These are phyloP conservation scores for Colletotrichum lupini DNA, from an alignment of 2,329 filamentous ascomycete genomes.

Conservation along the genomic window DNA sequence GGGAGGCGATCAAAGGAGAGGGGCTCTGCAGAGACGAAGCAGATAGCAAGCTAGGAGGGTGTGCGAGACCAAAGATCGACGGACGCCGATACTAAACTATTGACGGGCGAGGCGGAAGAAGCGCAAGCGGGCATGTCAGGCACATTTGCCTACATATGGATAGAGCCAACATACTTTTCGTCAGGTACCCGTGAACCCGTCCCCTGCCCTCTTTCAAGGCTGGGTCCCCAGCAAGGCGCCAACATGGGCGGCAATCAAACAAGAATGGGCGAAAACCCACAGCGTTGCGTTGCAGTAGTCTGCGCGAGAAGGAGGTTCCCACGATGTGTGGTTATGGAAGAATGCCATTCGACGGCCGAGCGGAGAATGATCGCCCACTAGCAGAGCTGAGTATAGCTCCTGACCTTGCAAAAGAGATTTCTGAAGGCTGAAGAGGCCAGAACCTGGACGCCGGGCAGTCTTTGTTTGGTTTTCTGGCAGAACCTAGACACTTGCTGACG, in stretches of 20 bases:
- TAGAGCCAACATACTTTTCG: background rate
- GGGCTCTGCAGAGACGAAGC: conserved; percentile 3
- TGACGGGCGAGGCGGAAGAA: conserved; percentile 1
- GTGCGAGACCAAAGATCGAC: conserved; percentile 3
- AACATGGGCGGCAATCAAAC: background rate
- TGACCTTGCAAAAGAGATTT: background rate
- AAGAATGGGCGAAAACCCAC: background rate
- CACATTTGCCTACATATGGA: background rate
- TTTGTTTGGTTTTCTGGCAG: conserved; percentile 13
- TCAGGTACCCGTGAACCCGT: conserved; percentile 13
- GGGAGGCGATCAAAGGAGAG: conserved; percentile 15
- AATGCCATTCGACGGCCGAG: background rate
- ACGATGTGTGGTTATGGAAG: background rate
- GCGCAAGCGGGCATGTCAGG: conserved; percentile 10
- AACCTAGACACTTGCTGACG: background rate
- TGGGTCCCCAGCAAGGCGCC: background rate
- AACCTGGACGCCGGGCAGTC: background rate
- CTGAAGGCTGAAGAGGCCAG: conserved; percentile 8
- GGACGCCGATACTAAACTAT: conserved; percentile 7
- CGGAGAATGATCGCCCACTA: conserved; percentile 5
- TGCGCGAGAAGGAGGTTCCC: background rate
- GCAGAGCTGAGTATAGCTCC: background rate
- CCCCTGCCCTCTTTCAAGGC: background rate
- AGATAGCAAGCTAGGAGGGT: background rate
- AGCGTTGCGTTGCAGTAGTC: background rate